Conservation (phyloP, 306 rosid genomes). For the Cucumis hystrix region DNA sequence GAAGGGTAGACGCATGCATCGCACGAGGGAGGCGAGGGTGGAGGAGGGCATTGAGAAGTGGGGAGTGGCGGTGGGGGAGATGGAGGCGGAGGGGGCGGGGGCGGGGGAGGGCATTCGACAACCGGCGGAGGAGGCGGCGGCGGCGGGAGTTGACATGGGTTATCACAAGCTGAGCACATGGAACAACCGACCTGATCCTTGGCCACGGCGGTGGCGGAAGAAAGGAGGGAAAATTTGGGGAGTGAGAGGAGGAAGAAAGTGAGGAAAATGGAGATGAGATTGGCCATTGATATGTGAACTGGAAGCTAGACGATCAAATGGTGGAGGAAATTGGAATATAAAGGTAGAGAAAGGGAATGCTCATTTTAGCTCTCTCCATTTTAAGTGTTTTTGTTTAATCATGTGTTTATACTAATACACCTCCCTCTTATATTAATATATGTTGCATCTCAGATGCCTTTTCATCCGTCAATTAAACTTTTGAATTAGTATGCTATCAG, state of each 20-base stretch:
- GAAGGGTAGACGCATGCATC: slow-evolving; percentile 1
- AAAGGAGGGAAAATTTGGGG: background rate
- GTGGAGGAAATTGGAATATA: background rate
- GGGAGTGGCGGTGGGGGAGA: slow-evolving; percentile 16
- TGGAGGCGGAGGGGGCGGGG: slow-evolving; percentile 8
- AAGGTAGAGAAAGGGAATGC: background rate
- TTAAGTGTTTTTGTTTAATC: too few relatives aligned
- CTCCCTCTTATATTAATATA: too few relatives aligned
- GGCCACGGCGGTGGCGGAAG: slow-evolving; percentile 8
- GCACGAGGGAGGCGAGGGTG: slow-evolving; percentile 12
- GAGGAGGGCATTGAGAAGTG: background rate
- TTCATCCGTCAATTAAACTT: too few relatives aligned
- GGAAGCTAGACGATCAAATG: background rate
- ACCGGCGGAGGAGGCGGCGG: slow-evolving; percentile 26
- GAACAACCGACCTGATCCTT: slow-evolving; percentile 33
- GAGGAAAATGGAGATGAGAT: background rate
- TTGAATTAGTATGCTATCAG: too few relatives aligned
- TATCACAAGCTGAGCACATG: slow-evolving; percentile 44
- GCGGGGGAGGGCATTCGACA: slow-evolving; percentile 27
- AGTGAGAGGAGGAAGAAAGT: slow-evolving; percentile 1
- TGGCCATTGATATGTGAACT: slow-evolving; percentile 1
- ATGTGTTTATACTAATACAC: too few relatives aligned
- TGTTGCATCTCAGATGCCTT: too few relatives aligned
- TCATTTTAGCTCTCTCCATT: too few relatives aligned
- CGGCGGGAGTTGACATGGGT: slow-evolving; percentile 33